Conservation (phyloP, 2,329 filamentous ascomycete species). For the Passalora sequoiae region DNA sequence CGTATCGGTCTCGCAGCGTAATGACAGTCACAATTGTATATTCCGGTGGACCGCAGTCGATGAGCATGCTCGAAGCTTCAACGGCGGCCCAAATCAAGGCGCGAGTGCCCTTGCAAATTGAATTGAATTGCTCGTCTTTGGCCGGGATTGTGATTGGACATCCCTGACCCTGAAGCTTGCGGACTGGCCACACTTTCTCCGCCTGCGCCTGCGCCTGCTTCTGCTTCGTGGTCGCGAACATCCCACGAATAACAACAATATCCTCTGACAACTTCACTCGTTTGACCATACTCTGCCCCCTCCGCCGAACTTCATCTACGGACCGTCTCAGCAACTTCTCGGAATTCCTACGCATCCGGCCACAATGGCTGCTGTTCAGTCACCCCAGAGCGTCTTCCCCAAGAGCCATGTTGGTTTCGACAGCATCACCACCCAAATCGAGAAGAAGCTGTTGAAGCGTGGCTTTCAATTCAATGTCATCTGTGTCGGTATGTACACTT, state of each 20-base stretch:
- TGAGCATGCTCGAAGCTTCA: conserved; percentile 5
- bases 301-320: too few relatives aligned
- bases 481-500: conserved; percentile 79
- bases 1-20: too few relatives aligned
- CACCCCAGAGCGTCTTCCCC: conserved; percentile 62
- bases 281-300: too few relatives aligned
- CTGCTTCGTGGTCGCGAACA: conserved; percentile 5
- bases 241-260: conserved; percentile 8
- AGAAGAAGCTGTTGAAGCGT: conserved; percentile 98
- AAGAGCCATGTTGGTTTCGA: conserved; percentile 99
- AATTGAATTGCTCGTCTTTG: too few relatives aligned
- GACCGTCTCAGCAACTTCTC: too few relatives aligned
- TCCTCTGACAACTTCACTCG: conserved; percentile 4
- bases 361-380: conserved; percentile 31
- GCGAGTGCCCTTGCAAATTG: conserved; percentile 6
- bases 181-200: conserved; percentile 17
- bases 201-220: conserved; percentile 5
- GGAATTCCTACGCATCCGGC: too few relatives aligned
- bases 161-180: conserved; percentile 17
- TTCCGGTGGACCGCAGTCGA: neutral
- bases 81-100: too few relatives aligned
- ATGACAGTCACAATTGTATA: too few relatives aligned
- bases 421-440: conserved; percentile 98
- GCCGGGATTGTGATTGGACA: conserved; percentile 14
- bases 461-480: conserved; percentile 99